Percentiles rank a stretch among this genome's conserved stretches.
Evolutionary conservation across 345 rosid genomes (phyloP).

Genomic region (Excoecaria cochinchinensis): DNA sequence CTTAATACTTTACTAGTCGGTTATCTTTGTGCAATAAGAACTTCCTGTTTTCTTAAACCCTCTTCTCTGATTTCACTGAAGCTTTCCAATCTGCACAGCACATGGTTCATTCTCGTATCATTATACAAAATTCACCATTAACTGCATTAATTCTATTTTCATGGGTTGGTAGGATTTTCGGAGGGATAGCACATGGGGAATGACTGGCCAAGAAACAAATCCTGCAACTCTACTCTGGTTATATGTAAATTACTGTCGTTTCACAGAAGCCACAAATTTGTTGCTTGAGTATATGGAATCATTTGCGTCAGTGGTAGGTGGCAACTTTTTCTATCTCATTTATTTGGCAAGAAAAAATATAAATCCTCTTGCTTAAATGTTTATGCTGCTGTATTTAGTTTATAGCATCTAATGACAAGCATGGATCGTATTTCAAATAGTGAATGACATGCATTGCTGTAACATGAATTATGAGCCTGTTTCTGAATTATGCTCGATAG

Average conservation of each 20-base stretch:
- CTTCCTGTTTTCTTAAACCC: neutral
- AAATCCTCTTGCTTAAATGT: neutral
- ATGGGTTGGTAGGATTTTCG: conserved; percentile 47
- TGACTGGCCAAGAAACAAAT: conserved; percentile 76
- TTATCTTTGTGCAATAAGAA: neutral
- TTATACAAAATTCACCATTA: neutral
- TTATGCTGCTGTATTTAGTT: neutral
- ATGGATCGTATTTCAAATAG: neutral
- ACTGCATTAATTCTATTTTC: conserved; percentile 4
- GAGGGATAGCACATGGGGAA: conserved; percentile 65
- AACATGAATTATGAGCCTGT: no score
- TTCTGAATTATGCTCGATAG: neutral
- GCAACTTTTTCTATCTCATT: conserved; percentile 11
- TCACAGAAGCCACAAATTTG: conserved; percentile 77
- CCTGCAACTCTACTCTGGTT: conserved; percentile 77
- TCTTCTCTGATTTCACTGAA: neutral
- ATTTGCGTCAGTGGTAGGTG: conserved; percentile 71
- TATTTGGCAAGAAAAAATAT: neutral
- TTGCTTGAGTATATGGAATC: conserved; percentile 68
- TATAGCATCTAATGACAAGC: neutral
- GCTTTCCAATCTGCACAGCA: neutral
- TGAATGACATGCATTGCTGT: neutral
- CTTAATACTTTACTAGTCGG: neutral
- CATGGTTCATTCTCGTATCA: neutral
- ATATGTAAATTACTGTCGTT: conserved; percentile 71